A percentile compares a stretch with the other conserved stretches of the same genome.
Evolutionary conservation across 768 basidiomycete species (phyloP).

Genomic region (Terana coerulea): DNA sequence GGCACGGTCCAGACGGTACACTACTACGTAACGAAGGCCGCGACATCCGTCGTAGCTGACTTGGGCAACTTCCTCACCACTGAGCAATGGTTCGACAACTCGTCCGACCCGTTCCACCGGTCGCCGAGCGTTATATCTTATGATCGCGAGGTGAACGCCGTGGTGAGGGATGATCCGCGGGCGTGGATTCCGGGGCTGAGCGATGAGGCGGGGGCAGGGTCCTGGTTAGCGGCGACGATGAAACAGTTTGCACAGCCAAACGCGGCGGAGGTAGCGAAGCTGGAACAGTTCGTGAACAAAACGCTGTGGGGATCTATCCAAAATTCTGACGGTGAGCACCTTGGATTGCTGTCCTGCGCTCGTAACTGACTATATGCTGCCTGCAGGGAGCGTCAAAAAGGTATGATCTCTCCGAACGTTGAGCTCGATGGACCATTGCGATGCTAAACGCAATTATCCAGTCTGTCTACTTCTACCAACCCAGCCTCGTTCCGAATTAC

Average conservation of each 20-base stretch:
- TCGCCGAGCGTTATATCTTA: constrained; percentile 54
- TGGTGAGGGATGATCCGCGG: constrained; percentile 47
- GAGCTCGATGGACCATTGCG: neutral
- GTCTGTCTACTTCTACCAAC: constrained; percentile 53
- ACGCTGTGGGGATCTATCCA: constrained; percentile 50
- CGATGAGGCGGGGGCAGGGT: constrained; percentile 58
- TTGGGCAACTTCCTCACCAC: constrained; percentile 53
- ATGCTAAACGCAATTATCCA: constrained; percentile 15
- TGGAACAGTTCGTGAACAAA: constrained; percentile 45
- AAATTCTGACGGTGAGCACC: constrained; percentile 39
- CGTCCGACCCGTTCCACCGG: constrained; percentile 47
- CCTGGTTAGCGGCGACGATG: constrained; percentile 53
- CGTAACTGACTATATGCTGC: neutral
- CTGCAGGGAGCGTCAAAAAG: constrained; percentile 48
- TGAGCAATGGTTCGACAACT: constrained; percentile 48
- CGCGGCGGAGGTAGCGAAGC: constrained; percentile 47
- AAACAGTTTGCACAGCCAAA: constrained; percentile 54
- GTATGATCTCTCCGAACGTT: constrained; percentile 26
- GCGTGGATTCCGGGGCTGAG: constrained; percentile 60
- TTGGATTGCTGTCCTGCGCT: neutral
- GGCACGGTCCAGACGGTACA: constrained; percentile 51
- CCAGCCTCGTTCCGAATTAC: constrained; percentile 40
- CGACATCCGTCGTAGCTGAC: constrained; percentile 41
- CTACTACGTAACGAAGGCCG: constrained; percentile 46
- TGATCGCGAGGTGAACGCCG: constrained; percentile 46